A percentile compares a stretch with the other conserved stretches of the same genome.
phyloP scores from a whole-genome alignment of 345 rosid species.

The Acer negundo region DNA sequence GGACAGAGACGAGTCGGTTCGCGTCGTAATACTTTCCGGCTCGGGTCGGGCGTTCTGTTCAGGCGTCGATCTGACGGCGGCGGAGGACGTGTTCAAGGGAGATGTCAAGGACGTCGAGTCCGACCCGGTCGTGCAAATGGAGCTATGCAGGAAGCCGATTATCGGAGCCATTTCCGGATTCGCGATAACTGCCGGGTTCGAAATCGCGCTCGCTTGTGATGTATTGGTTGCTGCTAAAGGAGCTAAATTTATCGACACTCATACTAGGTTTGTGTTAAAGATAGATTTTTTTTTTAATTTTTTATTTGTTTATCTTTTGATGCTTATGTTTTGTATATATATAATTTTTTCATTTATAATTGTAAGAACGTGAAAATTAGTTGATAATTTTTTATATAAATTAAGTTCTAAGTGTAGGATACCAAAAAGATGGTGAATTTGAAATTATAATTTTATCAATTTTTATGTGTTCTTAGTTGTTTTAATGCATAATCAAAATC shows the following conservation, averaged over 20 bases:
- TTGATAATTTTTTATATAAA: neutral
- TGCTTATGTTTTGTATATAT: no score
- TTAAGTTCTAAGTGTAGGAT: neutral
- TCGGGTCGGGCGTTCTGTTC: slow-evolving; percentile 89
- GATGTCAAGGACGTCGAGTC: slow-evolving; percentile 80
- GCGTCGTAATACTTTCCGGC: slow-evolving; percentile 67
- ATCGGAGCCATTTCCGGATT: slow-evolving; percentile 88
- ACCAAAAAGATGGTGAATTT: neutral
- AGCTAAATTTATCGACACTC: slow-evolving; percentile 85
- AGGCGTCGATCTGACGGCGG: slow-evolving; percentile 85
- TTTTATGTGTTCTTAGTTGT: neutral
- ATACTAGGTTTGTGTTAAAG: slow-evolving; percentile 51
- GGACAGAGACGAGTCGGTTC: slow-evolving; percentile 54
- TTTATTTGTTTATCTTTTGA: no score
- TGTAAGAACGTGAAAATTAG: neutral
- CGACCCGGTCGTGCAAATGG: slow-evolving; percentile 84
- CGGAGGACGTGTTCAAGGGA: slow-evolving; percentile 89
- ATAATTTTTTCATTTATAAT: no score
- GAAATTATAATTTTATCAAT: neutral
- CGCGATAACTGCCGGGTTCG: slow-evolving; percentile 92
- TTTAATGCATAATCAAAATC: no score
- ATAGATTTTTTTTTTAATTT: neutral
- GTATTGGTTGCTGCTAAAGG: slow-evolving; percentile 71
- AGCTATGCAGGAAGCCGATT: slow-evolving; percentile 70
- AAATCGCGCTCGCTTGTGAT: slow-evolving; percentile 89